phyloP scores from a whole-genome alignment of 805 yeast species.

The Ogataea nitratoaversa region DNA sequence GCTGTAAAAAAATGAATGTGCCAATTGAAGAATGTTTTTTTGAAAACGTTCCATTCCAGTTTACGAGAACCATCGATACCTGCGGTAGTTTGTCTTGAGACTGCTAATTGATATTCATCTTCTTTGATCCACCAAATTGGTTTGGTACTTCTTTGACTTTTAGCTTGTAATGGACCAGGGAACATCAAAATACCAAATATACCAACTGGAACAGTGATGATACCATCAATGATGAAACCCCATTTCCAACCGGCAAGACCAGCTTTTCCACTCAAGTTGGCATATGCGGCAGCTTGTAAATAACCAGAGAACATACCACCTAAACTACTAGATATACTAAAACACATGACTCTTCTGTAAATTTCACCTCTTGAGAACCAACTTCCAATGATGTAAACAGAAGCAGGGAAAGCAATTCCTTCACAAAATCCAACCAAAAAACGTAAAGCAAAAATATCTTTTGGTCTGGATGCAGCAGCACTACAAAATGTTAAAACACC shows the following conservation, averaged over 20 bases:
- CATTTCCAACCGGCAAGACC: conserved; percentile 64
- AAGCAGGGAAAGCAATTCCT: conserved; percentile 39
- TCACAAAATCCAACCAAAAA: conserved; percentile 42
- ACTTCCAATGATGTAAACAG: conserved; percentile 35
- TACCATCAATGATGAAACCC: conserved; percentile 61
- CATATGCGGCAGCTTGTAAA: conserved; percentile 40
- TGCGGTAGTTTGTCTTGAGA: conserved; percentile 37
- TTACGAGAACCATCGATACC: conserved; percentile 30
- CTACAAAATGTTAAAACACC: conserved; percentile 25
- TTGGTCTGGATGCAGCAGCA: conserved; percentile 22
- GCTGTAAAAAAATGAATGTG: conserved; percentile 51
- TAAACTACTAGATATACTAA: conserved; percentile 35
- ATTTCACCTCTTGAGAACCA: conserved; percentile 44
- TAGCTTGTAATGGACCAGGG: conserved; percentile 42
- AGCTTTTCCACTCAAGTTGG: conserved; percentile 36
- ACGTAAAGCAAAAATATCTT: conserved; percentile 39
- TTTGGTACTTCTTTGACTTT: conserved; percentile 15
- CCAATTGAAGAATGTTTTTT: conserved; percentile 50
- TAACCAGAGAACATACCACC: conserved; percentile 43
- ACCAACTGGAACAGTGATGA: conserved; percentile 54
- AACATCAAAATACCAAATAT: conserved; percentile 52
- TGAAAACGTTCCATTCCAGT: conserved; percentile 34
- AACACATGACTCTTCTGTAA: conserved; percentile 37
- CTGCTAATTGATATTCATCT: conserved; percentile 32
- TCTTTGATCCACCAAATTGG: conserved; percentile 27